Evolutionary conservation across 129 eudicot genomes (phyloP).

Genomic region (Cynara cardunculus): DNA sequence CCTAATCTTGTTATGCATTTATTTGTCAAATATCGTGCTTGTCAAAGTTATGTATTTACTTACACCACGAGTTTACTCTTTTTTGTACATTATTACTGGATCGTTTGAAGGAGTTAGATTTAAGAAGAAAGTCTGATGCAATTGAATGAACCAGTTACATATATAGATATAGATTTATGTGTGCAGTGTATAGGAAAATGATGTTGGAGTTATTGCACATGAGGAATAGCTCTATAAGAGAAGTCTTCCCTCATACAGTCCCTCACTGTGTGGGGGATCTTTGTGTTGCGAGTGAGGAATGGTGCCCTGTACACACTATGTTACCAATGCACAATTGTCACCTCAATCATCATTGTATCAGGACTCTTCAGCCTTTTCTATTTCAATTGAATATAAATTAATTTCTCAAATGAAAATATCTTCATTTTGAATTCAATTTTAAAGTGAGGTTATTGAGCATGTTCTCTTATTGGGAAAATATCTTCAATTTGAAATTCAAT

Average conservation of each 20-base stretch:
- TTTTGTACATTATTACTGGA: not conserved
- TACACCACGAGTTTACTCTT: not conserved
- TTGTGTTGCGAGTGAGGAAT: not conserved
- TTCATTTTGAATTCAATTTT: not conserved
- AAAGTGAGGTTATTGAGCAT: not conserved
- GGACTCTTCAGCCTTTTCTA: not conserved
- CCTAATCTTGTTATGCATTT: not conserved
- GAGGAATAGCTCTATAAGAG: not conserved
- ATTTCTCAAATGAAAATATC: not conserved
- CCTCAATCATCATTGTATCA: not conserved
- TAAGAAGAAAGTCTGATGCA: not conserved
- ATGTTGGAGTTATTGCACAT: not conserved
- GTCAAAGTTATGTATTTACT: not conserved
- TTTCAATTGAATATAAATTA: not conserved
- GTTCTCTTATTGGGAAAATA: not conserved
- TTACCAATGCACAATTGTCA: not conserved
- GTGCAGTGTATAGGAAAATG: not conserved
- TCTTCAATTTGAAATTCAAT: not conserved
- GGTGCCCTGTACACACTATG: not conserved
- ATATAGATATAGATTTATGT: not conserved
- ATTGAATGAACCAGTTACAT: not conserved
- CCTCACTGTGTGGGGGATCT: not conserved
- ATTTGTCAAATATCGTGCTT: not conserved
- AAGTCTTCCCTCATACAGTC: not conserved
- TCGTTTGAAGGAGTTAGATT: not conserved